These are phyloP conservation scores for Teratosphaeria zuluensis DNA, from an alignment of 2,329 filamentous ascomycete species.

Conservation along the genomic window DNA sequence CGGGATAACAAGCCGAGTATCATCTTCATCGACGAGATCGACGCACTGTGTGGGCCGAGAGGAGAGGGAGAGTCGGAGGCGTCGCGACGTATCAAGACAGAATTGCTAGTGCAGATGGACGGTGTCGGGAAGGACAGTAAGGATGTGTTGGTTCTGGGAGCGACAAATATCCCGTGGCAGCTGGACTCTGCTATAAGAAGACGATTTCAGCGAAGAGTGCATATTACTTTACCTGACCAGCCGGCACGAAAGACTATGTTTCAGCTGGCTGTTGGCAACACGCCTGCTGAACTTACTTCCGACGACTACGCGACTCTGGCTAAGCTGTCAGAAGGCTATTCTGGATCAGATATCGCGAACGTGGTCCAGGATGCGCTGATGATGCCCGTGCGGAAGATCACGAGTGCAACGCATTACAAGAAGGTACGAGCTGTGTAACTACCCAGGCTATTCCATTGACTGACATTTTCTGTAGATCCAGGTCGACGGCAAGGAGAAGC, in stretches of 20 bases:
- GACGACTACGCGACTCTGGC: constrained; percentile 74
- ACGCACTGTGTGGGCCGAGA: constrained; percentile 87
- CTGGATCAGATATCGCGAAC: constrained; percentile 90
- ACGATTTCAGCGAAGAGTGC: constrained; percentile 90
- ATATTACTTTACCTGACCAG: constrained; percentile 84
- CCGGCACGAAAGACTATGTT: constrained; percentile 91
- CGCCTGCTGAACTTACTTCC: constrained; percentile 70
- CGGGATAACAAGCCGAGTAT: constrained; percentile 97
- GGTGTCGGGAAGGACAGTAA: constrained; percentile 93
- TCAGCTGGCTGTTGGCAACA: constrained; percentile 85
- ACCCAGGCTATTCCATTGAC: too few relatives aligned
- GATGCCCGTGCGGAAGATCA: constrained; percentile 93
- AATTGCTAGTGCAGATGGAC: constrained; percentile 98
- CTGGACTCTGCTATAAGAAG: constrained; percentile 90
- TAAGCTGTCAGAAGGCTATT: constrained; percentile 82
- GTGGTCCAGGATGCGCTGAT: constrained; percentile 93
- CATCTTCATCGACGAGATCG: constrained; percentile 97
- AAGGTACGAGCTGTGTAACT: too few relatives aligned
- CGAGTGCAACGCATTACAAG: constrained; percentile 97
- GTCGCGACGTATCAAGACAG: constrained; percentile 94
- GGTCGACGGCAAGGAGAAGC: constrained; percentile 54
- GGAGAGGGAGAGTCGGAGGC: constrained; percentile 96
- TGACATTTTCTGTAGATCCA: constrained; percentile 48
- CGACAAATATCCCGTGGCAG: constrained; percentile 98
- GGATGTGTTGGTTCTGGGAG: constrained; percentile 87